Percentiles rank a stretch among this genome's conserved stretches.
Evolutionary conservation across 768 basidiomycete species (phyloP).

Genomic region (Lentinula guzmanii): DNA sequence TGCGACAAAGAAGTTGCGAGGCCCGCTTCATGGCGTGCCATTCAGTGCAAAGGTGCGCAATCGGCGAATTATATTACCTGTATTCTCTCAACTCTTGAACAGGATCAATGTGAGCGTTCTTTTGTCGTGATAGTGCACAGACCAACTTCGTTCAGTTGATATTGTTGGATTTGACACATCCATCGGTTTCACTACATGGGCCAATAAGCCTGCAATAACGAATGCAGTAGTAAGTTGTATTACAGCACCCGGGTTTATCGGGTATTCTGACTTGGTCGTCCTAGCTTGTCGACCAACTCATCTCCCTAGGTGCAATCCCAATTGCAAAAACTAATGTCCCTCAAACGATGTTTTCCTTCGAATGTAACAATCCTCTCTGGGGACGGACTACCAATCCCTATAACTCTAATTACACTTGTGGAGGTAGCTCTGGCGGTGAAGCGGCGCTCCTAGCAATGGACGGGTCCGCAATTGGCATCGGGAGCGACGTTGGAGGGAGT

Average conservation of each 20-base stretch:
- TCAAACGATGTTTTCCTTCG: slow-evolving; percentile 80
- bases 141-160: slow-evolving; percentile 71
- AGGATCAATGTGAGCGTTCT: slow-evolving; percentile 59
- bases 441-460: slow-evolving; percentile 73
- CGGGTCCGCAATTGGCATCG: slow-evolving; percentile 74
- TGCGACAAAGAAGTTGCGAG: slow-evolving; percentile 47
- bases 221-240: slow-evolving; percentile 55
- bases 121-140: slow-evolving; percentile 81
- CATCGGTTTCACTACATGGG: slow-evolving; percentile 58
- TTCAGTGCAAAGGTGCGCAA: slow-evolving; percentile 31
- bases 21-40: slow-evolving; percentile 78
- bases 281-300: slow-evolving; percentile 52
- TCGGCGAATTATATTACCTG: slow-evolving; percentile 53
- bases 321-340: slow-evolving; percentile 93
- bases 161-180: slow-evolving; percentile 77
- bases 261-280: slow-evolving; percentile 18
- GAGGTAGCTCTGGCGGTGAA: slow-evolving; percentile 85
- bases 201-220: slow-evolving; percentile 48
- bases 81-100: slow-evolving; percentile 38
- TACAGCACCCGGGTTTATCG: neutral
- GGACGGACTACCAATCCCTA: slow-evolving; percentile 74
- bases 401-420: slow-evolving; percentile 49
- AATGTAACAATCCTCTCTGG: slow-evolving; percentile 76
- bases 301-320: slow-evolving; percentile 71
- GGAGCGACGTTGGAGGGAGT: slow-evolving; percentile 80